These are phyloP conservation scores for Ganoderma resinaceum DNA, from an alignment of 1,284 basidiomycete genomes.

Conservation along the genomic window DNA sequence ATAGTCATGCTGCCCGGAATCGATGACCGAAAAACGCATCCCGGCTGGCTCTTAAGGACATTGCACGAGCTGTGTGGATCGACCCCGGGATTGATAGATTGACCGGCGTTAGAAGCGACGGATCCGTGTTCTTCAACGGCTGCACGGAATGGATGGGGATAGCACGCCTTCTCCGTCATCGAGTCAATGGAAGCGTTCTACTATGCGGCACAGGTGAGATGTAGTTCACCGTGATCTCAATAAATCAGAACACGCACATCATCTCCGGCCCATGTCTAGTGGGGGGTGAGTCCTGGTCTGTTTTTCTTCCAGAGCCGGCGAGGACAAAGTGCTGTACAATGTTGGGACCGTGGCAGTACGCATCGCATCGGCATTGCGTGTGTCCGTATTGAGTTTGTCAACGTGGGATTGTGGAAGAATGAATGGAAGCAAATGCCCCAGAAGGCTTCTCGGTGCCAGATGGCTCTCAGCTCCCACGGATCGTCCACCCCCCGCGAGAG, in stretches of 20 bases:
- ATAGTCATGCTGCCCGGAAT: background rate
- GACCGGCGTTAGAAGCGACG: background rate
- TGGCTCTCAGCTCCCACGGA: background rate
- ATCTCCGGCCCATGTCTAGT: background rate
- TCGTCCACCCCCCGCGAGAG: background rate
- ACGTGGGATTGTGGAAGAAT: background rate
- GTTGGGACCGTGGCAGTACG: background rate
- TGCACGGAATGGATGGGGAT: background rate
- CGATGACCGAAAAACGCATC: background rate
- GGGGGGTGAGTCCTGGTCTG: background rate
- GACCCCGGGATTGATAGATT: background rate
- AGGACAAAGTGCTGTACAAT: background rate
- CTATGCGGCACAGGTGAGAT: background rate
- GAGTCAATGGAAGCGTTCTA: background rate
- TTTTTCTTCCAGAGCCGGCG: background rate
- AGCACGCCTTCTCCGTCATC: background rate
- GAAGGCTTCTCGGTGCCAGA: background rate
- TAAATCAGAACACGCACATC: background rate
- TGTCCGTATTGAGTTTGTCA: background rate
- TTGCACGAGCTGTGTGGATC: background rate
- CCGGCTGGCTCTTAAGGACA: background rate
- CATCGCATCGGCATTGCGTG: background rate
- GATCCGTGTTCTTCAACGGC: background rate
- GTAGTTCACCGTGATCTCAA: background rate
- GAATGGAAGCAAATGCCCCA: background rate